A percentile compares a stretch with the other conserved stretches of the same genome.
phyloP scores from a whole-genome alignment of 164 flowering plant species.

The Santalum album region DNA sequence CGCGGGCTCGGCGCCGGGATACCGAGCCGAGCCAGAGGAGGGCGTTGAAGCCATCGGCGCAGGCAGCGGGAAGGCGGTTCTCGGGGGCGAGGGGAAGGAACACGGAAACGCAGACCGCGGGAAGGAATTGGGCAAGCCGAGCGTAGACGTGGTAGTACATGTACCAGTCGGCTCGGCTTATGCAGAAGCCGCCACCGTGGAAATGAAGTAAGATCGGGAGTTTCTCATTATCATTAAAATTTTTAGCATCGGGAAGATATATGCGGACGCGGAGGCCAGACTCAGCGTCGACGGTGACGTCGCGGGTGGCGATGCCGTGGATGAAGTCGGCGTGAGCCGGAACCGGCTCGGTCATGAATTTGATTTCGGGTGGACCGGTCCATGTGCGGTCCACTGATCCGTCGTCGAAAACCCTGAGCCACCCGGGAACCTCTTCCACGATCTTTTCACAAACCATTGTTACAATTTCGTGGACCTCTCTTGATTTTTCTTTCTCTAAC shows the following conservation, averaged over 20 bases:
- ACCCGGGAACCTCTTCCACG: constrained; percentile 57
- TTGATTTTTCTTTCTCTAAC: no score
- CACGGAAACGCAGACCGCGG: constrained; percentile 46
- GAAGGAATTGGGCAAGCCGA: constrained; percentile 27
- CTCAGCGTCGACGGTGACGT: constrained; percentile 21
- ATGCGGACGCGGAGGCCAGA: constrained; percentile 41
- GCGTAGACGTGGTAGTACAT: constrained; percentile 58
- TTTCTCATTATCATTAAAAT: constrained; percentile 6
- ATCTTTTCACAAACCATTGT: constrained; percentile 25
- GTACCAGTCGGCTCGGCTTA: constrained; percentile 57
- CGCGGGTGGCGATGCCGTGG: constrained; percentile 52
- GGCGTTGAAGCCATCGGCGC: constrained; percentile 41
- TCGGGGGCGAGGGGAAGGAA: constrained; percentile 63
- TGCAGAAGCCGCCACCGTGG: constrained; percentile 86
- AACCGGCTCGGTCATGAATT: constrained; percentile 46
- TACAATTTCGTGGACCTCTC: no score
- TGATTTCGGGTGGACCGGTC: constrained; percentile 59
- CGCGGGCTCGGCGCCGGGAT: constrained; percentile 22
- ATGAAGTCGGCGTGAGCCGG: constrained; percentile 42
- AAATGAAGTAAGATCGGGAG: constrained; percentile 63
- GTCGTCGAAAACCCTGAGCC: constrained; percentile 56
- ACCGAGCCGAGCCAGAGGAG: constrained; percentile 59
- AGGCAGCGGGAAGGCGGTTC: constrained; percentile 68
- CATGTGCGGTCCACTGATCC: constrained; percentile 67
- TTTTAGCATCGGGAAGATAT: constrained; percentile 38